A percentile compares a stretch with the other conserved stretches of the same genome.
Conservation (phyloP, 345 rosid genomes). For the Acer negundo region DNA sequence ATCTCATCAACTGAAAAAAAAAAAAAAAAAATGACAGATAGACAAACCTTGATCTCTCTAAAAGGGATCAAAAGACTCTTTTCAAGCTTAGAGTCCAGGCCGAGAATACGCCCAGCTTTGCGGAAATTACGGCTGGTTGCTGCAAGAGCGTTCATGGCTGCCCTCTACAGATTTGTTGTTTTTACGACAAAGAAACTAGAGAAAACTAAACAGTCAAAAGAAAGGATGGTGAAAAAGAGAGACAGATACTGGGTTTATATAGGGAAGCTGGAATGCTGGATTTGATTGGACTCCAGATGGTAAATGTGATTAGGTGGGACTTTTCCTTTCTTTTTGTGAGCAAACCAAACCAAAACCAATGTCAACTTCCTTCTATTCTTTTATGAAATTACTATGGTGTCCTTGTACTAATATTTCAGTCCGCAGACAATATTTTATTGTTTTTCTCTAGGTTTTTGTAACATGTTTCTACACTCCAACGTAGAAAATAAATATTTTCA, state of each 20-base stretch:
- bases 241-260: not conserved
- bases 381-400: not conserved
- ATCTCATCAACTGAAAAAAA: not conserved
- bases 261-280: not conserved
- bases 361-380: not conserved
- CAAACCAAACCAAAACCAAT: not conserved
- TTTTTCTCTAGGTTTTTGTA: no score
- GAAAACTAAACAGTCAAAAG: not conserved
- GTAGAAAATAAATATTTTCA: no score
- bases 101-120: constrained; percentile 83
- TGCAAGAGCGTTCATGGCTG: constrained; percentile 80
- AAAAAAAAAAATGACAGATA: not conserved
- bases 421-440: no score
- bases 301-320: not conserved
- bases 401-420: not conserved
- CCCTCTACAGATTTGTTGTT: not conserved
- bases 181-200: not conserved
- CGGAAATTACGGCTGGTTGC: constrained; percentile 95
- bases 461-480: no score
- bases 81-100: constrained; percentile 88
- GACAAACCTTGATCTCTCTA: constrained; percentile 84
- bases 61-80: constrained; percentile 90
- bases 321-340: not conserved
- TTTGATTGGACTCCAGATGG: not conserved
- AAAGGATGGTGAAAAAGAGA: not conserved